A percentile compares a stretch with the other conserved stretches of the same genome.
These are phyloP conservation scores for Fagus crenata DNA, from an alignment of 306 rosid species.

Conservation along the genomic window DNA sequence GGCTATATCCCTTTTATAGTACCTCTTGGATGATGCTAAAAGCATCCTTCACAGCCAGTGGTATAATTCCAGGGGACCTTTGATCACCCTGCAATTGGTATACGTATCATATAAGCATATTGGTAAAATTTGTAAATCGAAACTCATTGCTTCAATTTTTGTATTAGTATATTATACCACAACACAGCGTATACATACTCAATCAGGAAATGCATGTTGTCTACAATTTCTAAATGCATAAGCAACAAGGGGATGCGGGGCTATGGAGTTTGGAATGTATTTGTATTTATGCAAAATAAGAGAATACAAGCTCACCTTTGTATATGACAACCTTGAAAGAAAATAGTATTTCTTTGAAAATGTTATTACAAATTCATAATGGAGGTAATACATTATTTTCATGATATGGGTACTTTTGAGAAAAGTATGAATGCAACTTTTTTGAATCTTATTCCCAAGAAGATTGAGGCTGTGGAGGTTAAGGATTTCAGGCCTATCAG, in stretches of 20 bases:
- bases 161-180: slow-evolving; percentile 13
- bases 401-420: too few relatives aligned
- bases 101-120: slow-evolving; percentile 29
- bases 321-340: not conserved
- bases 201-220: not conserved
- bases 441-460: too few relatives aligned
- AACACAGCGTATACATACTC: slow-evolving; percentile 10
- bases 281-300: not conserved
- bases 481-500: too few relatives aligned
- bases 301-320: not conserved
- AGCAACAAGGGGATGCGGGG: not conserved
- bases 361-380: not conserved
- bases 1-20: slow-evolving; percentile 16
- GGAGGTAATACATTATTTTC: too few relatives aligned
- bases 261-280: not conserved
- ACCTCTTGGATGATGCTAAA: slow-evolving; percentile 99
- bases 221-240: not conserved
- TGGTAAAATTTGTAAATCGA: slow-evolving; percentile 24
- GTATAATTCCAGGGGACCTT: slow-evolving; percentile 98
- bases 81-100: slow-evolving; percentile 84
- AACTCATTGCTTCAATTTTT: slow-evolving; percentile 18
- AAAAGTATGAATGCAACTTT: too few relatives aligned
- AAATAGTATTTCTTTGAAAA: not conserved
- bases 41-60: slow-evolving; percentile 96
- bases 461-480: too few relatives aligned